Conservation (phyloP, 345 rosid species). For the Gossypium arboreum region DNA sequence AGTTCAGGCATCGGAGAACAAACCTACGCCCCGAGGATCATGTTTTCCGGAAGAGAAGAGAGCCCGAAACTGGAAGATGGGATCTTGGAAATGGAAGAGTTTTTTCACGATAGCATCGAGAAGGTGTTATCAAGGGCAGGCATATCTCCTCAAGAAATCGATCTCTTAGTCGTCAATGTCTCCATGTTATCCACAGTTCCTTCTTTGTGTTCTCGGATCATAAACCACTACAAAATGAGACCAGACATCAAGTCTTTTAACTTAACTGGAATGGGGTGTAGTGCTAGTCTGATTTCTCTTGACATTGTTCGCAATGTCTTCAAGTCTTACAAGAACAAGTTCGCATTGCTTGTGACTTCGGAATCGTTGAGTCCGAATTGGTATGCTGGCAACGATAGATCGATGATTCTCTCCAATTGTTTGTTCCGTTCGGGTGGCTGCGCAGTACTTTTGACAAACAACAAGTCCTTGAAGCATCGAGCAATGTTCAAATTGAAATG, state of each 20-base stretch:
- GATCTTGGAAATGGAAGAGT: constrained; percentile 79
- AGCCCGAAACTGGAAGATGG: constrained; percentile 54
- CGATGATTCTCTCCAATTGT: constrained; percentile 83
- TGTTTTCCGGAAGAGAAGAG: constrained; percentile 52
- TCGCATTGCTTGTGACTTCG: constrained; percentile 61
- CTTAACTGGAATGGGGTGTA: constrained; percentile 87
- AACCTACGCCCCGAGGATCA: constrained; percentile 57
- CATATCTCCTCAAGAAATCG: constrained; percentile 59
- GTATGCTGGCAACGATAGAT: constrained; percentile 73
- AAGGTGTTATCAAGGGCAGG: constrained; percentile 58
- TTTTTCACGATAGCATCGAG: constrained; percentile 54
- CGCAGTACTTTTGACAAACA: constrained; percentile 67
- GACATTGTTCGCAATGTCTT: constrained; percentile 63
- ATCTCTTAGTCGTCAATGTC: constrained; percentile 71
- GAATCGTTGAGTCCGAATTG: constrained; percentile 77
- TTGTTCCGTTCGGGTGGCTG: constrained; percentile 84
- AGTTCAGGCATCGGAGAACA: constrained; percentile 66
- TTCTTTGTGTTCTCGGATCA: constrained; percentile 56
- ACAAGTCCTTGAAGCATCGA: constrained; percentile 35
- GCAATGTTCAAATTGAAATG: constrained; percentile 70
- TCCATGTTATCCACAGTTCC: constrained; percentile 71
- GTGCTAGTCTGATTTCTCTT: constrained; percentile 75
- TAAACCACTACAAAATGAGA: constrained; percentile 71
- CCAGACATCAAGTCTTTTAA: constrained; percentile 63
- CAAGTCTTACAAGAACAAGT: constrained; percentile 42